Evolutionary conservation across 345 rosid genomes (phyloP), one percentile per base, ranked within the genome.

Genomic region (Cardamine chenopodiifolia): DNA sequence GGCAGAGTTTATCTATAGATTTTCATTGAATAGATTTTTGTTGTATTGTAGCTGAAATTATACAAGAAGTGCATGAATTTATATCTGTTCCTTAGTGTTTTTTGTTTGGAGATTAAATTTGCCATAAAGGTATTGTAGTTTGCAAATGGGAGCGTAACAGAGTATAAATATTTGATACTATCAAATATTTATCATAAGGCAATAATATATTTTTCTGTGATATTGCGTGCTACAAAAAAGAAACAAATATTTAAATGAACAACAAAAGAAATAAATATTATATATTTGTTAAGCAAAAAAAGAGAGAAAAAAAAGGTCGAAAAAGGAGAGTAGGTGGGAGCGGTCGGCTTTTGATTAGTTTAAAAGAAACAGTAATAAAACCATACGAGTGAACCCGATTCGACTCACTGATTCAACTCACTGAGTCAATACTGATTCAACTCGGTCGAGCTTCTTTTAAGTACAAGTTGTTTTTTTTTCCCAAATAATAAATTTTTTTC

Each of bases 261-360:
- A 48, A 8, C n/a, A 26, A 34, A 59, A 45, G 23, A 65, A 52
- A 53, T 9, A 73, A 55, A 63, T 64, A 73, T 44, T 45, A 47
- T 31, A 47, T 29, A 73, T 15, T 56, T 66, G 40, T 22, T 4
- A 45, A 18, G 17, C 8, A 14, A 72, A n/a, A 5, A 37, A 18
- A 29, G 18, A 34, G 3, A 22, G 14, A 50, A 14, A 37, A 28
- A 20, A 54, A 15, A 52, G 47, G 71, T 49, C 54, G 66, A 48
- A 65, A 71, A 77, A 71, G 72, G 17, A 42, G 31, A 78, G 81
- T 71, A 44, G 77, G 81, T 78, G 77, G 77, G 72, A 68, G 35
- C 60, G 37, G 73, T 65, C 62, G 19, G 77, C 72, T 71, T 71
- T 78, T 66, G 50, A 65, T 65, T 65, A 66, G 72, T 71, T 62